phyloP scores from a whole-genome alignment of 2,329 filamentous ascomycete species.

The Venturia carpophila region DNA sequence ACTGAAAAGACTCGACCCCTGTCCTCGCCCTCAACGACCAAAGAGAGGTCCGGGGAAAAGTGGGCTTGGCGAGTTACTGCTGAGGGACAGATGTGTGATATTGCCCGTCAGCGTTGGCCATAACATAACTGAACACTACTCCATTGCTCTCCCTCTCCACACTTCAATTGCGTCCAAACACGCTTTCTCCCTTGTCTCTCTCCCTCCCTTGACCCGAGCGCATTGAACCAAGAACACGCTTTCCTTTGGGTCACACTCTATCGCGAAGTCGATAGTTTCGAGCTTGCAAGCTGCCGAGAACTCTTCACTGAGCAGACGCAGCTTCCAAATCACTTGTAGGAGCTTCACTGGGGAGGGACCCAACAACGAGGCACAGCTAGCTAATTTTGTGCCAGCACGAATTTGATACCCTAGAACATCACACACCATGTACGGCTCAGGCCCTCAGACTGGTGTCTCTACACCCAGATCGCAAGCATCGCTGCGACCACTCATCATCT shows the following conservation, averaged over 20 bases:
- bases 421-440: conserved; percentile 74
- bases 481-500: conserved; percentile 80
- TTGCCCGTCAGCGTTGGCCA: neutral
- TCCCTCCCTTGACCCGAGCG: neutral
- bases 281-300: conserved; percentile 8
- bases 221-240: conserved; percentile 3
- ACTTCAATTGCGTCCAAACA: neutral
- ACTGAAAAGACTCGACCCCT: conserved; percentile 9
- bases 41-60: neutral
- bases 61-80: neutral
- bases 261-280: neutral
- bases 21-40: neutral
- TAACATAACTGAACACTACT: neutral
- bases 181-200: neutral
- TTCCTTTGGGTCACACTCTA: neutral
- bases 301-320: conserved; percentile 15
- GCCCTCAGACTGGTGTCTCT: conserved; percentile 90
- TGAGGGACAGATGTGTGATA: conserved; percentile 6
- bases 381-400: neutral
- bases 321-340: neutral
- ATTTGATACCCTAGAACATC: conserved; percentile 15
- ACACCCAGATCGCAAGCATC: conserved; percentile 92
- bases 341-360: neutral
- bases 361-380: neutral
- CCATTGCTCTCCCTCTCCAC: neutral